Base-by-base conservation (phyloP, 495 filamentous ascomycete species). In the Penicillium dipodomyicola region DNA sequence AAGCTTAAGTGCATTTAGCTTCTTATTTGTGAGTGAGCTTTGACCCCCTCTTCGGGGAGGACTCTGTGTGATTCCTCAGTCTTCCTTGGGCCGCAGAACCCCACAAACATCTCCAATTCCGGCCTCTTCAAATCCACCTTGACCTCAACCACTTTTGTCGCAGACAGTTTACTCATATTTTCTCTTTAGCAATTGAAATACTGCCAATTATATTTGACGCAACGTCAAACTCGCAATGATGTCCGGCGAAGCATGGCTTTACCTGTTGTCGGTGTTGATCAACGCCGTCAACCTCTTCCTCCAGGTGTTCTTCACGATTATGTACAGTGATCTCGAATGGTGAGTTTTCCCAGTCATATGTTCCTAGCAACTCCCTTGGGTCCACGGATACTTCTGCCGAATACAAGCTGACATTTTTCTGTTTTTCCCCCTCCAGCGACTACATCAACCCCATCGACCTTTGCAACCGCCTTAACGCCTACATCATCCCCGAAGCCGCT, bases 381-480 rank as follows among this genome's bases (percentile, higher is more conserved):
- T 44, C 32, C 10, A 11, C 33, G 44, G 29, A 40, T 46, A 23
- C 19, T 46, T 20, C n/a, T 56, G 42, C 41, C 15, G 25, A 45
- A 67, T 67, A n/a, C 2, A 29, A 64, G 69, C 63, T 58, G 20
- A 58, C 32, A 45, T 29, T 57, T 49, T 29, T 45, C 50, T 46
- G 60, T 54, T 54, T 64, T 46, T 52, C 3, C 15, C 14, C 14
- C 65, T 17, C 35, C 65, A 96, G 93, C 79, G 95, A 99, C 79
- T 99, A 99, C 78, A 97, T 99, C 80, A 99, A 99, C 80, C 95
- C 95, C 15, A 97, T 97, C 81, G 95, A 99, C 70, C 92, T 99
- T 61, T 99, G 95, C 88, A 99, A 99, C 87, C 89, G 95, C 64
- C 89, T 99, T 61, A 99, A 99, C 80, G 92, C 92, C 72, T 97